phyloP scores from a whole-genome alignment of 768 basidiomycete species.

The Termitomyces sp. region DNA sequence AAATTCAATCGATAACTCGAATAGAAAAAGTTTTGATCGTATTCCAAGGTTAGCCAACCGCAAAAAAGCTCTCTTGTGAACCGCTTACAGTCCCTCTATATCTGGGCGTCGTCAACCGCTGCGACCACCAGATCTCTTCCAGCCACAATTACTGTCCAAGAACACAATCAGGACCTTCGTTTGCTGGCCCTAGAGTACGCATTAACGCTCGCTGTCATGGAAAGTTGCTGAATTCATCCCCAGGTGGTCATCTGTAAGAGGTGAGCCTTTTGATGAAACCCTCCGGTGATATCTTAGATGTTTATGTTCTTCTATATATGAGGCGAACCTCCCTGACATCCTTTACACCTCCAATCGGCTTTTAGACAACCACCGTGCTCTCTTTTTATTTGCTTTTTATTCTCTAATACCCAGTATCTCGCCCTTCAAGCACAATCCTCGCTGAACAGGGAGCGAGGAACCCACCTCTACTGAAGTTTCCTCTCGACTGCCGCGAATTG shows the following conservation, averaged over 20 bases:
- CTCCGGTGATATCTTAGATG: constrained; percentile 2
- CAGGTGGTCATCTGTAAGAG: constrained; percentile 80
- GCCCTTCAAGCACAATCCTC: constrained; percentile 58
- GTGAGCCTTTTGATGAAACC: constrained; percentile 33
- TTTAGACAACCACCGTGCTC: constrained; percentile 7
- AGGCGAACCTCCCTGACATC: constrained; percentile 82
- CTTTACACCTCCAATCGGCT: constrained; percentile 14
- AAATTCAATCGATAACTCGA: constrained; percentile 11
- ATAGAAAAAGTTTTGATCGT: constrained; percentile 11
- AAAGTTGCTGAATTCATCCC: constrained; percentile 14
- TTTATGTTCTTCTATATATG: constrained; percentile 17
- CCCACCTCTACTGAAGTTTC: constrained; percentile 51
- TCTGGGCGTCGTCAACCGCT: constrained; percentile 18
- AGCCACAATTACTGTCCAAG: constrained; percentile 70
- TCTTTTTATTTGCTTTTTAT: constrained; percentile 12
- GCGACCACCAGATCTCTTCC: constrained; percentile 34
- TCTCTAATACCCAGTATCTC: constrained; percentile 18
- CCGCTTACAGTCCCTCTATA: constrained; percentile 1
- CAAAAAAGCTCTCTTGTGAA: constrained; percentile 10
- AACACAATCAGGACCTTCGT: constrained; percentile 77
- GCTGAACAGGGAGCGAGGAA: constrained; percentile 69
- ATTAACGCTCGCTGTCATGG: constrained; percentile 9
- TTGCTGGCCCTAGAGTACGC: constrained; percentile 74
- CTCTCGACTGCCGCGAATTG: constrained; percentile 51
- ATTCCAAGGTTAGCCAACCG: constrained; percentile 7